Evolutionary conservation across 2,329 filamentous ascomycete genomes (phyloP).

Genomic region (Westerdykella ornata): DNA sequence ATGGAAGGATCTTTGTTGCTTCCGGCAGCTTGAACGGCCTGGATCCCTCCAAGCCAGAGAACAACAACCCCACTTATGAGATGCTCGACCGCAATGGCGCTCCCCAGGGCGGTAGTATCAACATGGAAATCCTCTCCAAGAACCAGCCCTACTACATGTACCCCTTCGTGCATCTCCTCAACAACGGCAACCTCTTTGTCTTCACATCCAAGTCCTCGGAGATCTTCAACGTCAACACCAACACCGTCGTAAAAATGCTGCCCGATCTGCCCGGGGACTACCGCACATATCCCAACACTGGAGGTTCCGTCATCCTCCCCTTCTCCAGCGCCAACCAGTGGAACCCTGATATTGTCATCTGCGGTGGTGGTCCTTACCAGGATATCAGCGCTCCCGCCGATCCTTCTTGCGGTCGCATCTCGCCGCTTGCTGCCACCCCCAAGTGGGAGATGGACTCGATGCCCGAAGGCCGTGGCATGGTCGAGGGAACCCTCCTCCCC

Average conservation of each 20-base stretch:
- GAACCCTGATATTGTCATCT: slow-evolving; percentile 51
- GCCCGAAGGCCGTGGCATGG: slow-evolving; percentile 55
- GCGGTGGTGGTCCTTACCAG: slow-evolving; percentile 55
- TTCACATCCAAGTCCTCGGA: slow-evolving; percentile 53
- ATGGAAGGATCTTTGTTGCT: slow-evolving; percentile 53
- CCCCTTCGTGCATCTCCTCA: slow-evolving; percentile 55
- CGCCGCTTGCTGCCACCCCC: slow-evolving; percentile 45
- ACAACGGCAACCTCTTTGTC: slow-evolving; percentile 52
- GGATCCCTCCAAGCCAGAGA: slow-evolving; percentile 49
- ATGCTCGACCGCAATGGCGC: slow-evolving; percentile 47
- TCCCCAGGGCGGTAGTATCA: slow-evolving; percentile 43
- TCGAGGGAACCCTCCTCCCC: slow-evolving; percentile 53
- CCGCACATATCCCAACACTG: slow-evolving; percentile 56
- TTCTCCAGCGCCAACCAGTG: slow-evolving; percentile 48
- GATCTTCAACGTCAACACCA: slow-evolving; percentile 47
- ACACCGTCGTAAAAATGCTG: slow-evolving; percentile 42
- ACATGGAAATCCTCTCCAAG: slow-evolving; percentile 49
- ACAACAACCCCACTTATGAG: slow-evolving; percentile 60
- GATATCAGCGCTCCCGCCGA: slow-evolving; percentile 55
- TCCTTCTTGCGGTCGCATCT: slow-evolving; percentile 52
- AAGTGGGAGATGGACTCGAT: slow-evolving; percentile 54
- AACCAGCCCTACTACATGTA: slow-evolving; percentile 61
- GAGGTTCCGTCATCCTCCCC: slow-evolving; percentile 52
- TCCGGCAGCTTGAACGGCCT: slow-evolving; percentile 55
- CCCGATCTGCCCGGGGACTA: slow-evolving; percentile 51